phyloP scores from a whole-genome alignment of 495 filamentous ascomycete genomes.

The Ramalina intermedia region DNA sequence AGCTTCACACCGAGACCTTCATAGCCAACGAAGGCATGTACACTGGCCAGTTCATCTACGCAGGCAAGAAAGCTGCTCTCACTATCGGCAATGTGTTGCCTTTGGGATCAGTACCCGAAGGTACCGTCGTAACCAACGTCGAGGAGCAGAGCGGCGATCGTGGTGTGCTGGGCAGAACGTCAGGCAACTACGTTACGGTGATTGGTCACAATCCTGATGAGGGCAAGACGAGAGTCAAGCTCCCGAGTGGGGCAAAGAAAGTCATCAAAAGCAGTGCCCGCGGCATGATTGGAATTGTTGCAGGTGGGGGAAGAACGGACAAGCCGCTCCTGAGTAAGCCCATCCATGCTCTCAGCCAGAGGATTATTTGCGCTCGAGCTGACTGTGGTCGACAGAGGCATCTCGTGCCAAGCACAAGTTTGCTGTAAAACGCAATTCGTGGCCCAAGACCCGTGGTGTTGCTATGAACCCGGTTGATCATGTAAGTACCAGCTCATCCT shows the following conservation, averaged over 20 bases:
- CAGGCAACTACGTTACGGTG: constrained; percentile 97
- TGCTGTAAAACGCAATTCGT: constrained; percentile 98
- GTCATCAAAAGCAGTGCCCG: constrained; percentile 77
- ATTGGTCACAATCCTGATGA: constrained; percentile 98
- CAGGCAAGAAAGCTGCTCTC: constrained; percentile 92
- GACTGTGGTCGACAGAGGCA: constrained; percentile 47
- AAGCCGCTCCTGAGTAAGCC: constrained; percentile 82
- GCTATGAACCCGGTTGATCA: constrained; percentile 99
- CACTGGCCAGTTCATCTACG: constrained; percentile 99
- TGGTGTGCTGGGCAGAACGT: constrained; percentile 87
- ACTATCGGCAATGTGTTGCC: constrained; percentile 96
- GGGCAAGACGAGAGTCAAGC: constrained; percentile 98
- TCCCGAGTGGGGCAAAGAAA: constrained; percentile 98
- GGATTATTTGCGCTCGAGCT: not conserved
- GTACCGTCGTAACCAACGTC: constrained; percentile 96
- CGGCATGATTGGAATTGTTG: constrained; percentile 99
- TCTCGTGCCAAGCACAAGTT: constrained; percentile 99
- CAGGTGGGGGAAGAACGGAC: constrained; percentile 97
- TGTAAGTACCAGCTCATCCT: constrained; percentile 34
- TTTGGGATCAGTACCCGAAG: constrained; percentile 84
- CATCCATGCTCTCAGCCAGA: not conserved
- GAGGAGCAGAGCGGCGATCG: constrained; percentile 98
- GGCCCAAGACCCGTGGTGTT: constrained; percentile 99
- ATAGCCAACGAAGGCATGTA: constrained; percentile 99
- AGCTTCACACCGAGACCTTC: constrained; percentile 87